Evolutionary conservation across 768 basidiomycete genomes (phyloP), one percentile per base, ranked within the genome.

Genomic region (Tricholomella constricta): DNA sequence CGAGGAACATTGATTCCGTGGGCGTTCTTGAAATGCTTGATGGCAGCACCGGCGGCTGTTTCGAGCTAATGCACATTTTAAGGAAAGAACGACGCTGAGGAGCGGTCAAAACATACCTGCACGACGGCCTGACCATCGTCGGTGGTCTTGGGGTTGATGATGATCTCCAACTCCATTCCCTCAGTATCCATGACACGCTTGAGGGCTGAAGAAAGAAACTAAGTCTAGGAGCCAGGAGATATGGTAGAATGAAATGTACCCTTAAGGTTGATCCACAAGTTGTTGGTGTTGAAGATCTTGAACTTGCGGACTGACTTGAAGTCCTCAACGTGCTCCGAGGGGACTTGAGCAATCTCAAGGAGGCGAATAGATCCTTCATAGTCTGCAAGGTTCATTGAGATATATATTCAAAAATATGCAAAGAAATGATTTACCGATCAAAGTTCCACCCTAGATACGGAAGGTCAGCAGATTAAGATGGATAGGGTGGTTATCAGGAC

Each of bases 1-100:
- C 94, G 88, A 48, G 96, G 94, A 38, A 98, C 96, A 75, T 95
- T 96, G 73, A 97, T 88, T 55, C 93, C 96, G 65, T 89, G 89
- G 6, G 90, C 92, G 67, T 88, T 88, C 70, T 82, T 86, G 78
- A 95, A 95, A 74, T 95, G 86, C 78, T 94, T 94, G 82, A 89
- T 84, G 41, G 94, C 94, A 36, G 91, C 93, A 70, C 95, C 94
- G 49, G 94, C 91, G 37, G 94, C 94, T 19, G 90, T 94, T 75
- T 94, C 91, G 62, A 93, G 85, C 78, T 88, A 47, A 20, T n/a
- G n/a, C 23, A 40, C 34, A 17, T 20, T 40, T 31, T 61, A 64
- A 68, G 55, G 62, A 62, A 36, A 34, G n/a, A 42, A 46, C 23
- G 12, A 22, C 9, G 36, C 27, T 36, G 20, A 32, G 34, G 27